A percentile compares a stretch with the other conserved stretches of the same genome.
Evolutionary conservation across 176 grass and related monocot species (phyloP).

Genomic region (Calamus simplicifolius): DNA sequence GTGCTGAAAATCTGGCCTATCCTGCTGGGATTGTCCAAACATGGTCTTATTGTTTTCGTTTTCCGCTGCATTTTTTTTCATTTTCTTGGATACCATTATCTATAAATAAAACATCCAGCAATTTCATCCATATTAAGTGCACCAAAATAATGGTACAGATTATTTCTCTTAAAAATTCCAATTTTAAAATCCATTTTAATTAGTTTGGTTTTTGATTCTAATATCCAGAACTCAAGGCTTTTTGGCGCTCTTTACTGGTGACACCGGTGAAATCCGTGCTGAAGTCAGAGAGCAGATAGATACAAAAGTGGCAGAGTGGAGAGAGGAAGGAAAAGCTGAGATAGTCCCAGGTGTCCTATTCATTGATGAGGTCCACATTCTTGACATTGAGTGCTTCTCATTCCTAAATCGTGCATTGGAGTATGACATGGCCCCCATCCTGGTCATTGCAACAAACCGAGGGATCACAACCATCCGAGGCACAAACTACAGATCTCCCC

Average conservation of each 20-base stretch:
- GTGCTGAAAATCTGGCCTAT: too few relatives aligned
- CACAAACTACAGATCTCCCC: constrained; percentile 72
- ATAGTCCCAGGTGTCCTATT: constrained; percentile 90
- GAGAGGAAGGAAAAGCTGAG: constrained; percentile 93
- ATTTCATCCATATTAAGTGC: too few relatives aligned
- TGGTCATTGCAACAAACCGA: constrained; percentile 78
- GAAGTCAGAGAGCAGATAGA: constrained; percentile 89
- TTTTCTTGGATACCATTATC: background rate
- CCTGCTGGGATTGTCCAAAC: too few relatives aligned
- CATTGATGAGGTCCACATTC: constrained; percentile 96
- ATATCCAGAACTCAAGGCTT: constrained; percentile 79
- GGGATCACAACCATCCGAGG: constrained; percentile 84
- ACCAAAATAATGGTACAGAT: too few relatives aligned
- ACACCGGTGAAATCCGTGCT: constrained; percentile 90
- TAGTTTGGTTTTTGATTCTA: too few relatives aligned
- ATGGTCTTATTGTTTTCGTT: too few relatives aligned
- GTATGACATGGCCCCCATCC: constrained; percentile 91
- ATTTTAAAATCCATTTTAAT: too few relatives aligned
- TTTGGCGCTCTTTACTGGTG: constrained; percentile 90
- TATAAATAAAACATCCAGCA: background rate
- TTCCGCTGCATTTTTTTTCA: background rate
- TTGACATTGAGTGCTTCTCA: constrained; percentile 91
- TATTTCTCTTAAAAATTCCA: too few relatives aligned
- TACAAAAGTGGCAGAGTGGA: constrained; percentile 90
- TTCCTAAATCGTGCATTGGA: constrained; percentile 84